phyloP scores from a whole-genome alignment of 257 asterid species.

The Verbena officinalis region DNA sequence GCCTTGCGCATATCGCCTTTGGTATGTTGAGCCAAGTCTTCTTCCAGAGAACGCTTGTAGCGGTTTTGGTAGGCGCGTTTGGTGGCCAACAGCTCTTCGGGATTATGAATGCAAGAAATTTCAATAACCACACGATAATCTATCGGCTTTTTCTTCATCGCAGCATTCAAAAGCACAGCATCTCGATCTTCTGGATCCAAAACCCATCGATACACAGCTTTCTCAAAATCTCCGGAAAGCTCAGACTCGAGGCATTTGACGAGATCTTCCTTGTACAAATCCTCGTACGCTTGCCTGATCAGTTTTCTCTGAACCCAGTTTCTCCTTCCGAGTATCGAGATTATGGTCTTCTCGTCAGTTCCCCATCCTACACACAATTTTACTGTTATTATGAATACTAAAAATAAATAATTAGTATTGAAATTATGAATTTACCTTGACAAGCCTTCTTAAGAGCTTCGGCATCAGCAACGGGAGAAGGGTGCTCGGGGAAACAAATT shows the following conservation, averaged over 20 bases:
- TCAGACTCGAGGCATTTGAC: conserved; percentile 75
- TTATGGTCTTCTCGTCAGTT: conserved; percentile 67
- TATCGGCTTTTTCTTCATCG: conserved; percentile 45
- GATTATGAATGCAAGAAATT: conserved; percentile 46
- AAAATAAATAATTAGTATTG: not conserved
- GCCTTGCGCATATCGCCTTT: conserved; percentile 61
- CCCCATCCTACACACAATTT: conserved; percentile 64
- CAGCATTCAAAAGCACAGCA: conserved; percentile 57
- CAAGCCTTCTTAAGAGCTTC: conserved; percentile 76
- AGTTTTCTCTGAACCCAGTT: conserved; percentile 60
- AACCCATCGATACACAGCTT: conserved; percentile 74
- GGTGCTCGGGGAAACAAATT: conserved; percentile 60
- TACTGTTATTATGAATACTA: not conserved
- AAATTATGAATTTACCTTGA: conserved; percentile 44
- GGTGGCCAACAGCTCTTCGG: conserved; percentile 58
- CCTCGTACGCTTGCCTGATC: conserved; percentile 63
- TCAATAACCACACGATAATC: conserved; percentile 60
- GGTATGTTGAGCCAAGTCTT: conserved; percentile 67
- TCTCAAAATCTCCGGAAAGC: conserved; percentile 76
- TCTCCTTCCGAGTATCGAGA: conserved; percentile 59
- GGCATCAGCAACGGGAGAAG: conserved; percentile 82
- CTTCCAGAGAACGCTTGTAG: conserved; percentile 71
- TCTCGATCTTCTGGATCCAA: conserved; percentile 76
- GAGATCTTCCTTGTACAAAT: conserved; percentile 68
- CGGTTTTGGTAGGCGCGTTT: conserved; percentile 72